Conservation (phyloP, 2,329 filamentous ascomycete genomes). For the Knoxdaviesia proteae region DNA sequence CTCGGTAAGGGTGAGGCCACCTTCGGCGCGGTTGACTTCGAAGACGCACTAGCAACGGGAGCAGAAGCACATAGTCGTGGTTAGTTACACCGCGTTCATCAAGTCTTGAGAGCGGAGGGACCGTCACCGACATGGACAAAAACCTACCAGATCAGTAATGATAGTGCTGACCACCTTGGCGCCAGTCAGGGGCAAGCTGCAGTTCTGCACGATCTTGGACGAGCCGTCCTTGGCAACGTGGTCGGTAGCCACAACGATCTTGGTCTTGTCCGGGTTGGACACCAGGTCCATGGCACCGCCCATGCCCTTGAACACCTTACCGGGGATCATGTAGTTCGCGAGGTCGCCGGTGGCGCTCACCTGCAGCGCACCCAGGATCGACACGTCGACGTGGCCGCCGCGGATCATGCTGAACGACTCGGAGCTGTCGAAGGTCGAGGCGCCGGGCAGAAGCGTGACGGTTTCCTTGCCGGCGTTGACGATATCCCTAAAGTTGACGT, state of each 20-base stretch:
- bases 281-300: slow-evolving; percentile 59
- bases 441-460: slow-evolving; percentile 58
- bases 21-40: slow-evolving; percentile 41
- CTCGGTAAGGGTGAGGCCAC: slow-evolving; percentile 46
- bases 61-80: not conserved
- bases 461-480: slow-evolving; percentile 83
- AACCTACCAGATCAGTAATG: slow-evolving; percentile 49
- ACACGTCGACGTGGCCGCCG: slow-evolving; percentile 65
- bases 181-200: slow-evolving; percentile 43
- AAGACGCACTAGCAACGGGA: slow-evolving; percentile 37
- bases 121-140: not conserved
- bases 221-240: slow-evolving; percentile 49
- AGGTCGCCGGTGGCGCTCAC: slow-evolving; percentile 61
- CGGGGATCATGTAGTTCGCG: slow-evolving; percentile 80
- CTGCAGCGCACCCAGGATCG: slow-evolving; percentile 65
- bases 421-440: slow-evolving; percentile 55
- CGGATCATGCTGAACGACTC: slow-evolving; percentile 81
- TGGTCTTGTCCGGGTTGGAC: slow-evolving; percentile 48
- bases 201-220: slow-evolving; percentile 44
- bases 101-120: too few relatives aligned
- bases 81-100: too few relatives aligned
- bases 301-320: slow-evolving; percentile 77
- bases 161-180: slow-evolving; percentile 49
- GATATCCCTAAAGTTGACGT: slow-evolving; percentile 29
- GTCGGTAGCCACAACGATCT: slow-evolving; percentile 51